These are phyloP conservation scores for Dipteronia sinensis DNA, from an alignment of 345 rosid genomes.

Conservation along the genomic window DNA sequence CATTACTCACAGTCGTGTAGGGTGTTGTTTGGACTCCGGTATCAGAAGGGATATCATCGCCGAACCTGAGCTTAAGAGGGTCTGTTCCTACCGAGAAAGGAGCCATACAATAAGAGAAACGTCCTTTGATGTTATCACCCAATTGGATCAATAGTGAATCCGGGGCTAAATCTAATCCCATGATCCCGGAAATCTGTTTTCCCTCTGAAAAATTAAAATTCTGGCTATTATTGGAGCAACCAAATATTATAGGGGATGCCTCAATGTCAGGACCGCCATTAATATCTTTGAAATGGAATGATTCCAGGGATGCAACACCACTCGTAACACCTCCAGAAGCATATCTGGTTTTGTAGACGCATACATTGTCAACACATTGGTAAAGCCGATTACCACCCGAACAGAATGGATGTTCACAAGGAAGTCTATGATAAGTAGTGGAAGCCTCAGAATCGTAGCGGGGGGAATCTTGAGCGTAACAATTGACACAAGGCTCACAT, in stretches of 20 bases:
- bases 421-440: slow-evolving; percentile 2
- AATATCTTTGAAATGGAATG: not conserved
- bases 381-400: not conserved
- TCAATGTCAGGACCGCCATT: too few species aligned
- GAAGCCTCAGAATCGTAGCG: slow-evolving; percentile 15
- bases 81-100: not conserved
- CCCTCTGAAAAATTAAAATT: not conserved
- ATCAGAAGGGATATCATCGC: not conserved
- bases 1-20: too few species aligned
- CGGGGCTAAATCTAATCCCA: slow-evolving; percentile 16
- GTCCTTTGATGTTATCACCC: not conserved
- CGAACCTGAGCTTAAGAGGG: slow-evolving; percentile 10
- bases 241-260: slow-evolving; percentile 14
- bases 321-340: not conserved
- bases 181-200: slow-evolving; percentile 11
- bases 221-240: slow-evolving; percentile 22
- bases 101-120: slow-evolving; percentile 25
- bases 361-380: slow-evolving; percentile 14
- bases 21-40: too few species aligned
- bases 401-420: slow-evolving; percentile 24
- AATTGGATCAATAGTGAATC: slow-evolving; percentile 11
- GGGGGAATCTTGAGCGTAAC: slow-evolving; percentile 11
- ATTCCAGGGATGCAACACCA: slow-evolving; percentile 24
- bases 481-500: slow-evolving; percentile 23
- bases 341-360: slow-evolving; percentile 13